phyloP scores from a whole-genome alignment of 495 filamentous ascomycete genomes.

The Cercophora sp. region DNA sequence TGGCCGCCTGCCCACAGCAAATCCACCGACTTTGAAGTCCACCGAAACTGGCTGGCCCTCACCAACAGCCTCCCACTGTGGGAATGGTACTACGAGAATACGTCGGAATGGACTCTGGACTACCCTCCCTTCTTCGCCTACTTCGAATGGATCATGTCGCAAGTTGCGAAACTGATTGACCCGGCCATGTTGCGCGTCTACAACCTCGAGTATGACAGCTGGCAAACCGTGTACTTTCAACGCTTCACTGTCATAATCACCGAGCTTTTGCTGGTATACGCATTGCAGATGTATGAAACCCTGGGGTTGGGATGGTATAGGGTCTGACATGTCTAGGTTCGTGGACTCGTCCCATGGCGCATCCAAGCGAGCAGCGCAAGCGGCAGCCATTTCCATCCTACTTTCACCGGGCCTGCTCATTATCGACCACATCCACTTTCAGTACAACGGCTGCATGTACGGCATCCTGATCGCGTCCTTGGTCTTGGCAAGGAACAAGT shows the following conservation, averaged over 20 bases:
- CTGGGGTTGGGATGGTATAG: background rate
- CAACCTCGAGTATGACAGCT: constrained; percentile 79
- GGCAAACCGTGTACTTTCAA: constrained; percentile 92
- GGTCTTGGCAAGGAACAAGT: constrained; percentile 71
- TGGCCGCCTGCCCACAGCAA: constrained; percentile 54
- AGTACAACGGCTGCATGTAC: constrained; percentile 97
- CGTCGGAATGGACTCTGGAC: constrained; percentile 98
- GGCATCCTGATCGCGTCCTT: constrained; percentile 83
- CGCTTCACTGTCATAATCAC: constrained; percentile 80
- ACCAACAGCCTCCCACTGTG: constrained; percentile 82
- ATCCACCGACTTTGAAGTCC: constrained; percentile 98
- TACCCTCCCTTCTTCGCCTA: constrained; percentile 97
- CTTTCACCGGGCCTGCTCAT: constrained; percentile 91
- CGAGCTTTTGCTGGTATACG: constrained; percentile 78
- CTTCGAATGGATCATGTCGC: constrained; percentile 92
- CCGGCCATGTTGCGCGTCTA: constrained; percentile 78
- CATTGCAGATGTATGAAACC: constrained; percentile 63
- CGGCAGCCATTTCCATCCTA: constrained; percentile 81
- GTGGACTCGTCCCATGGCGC: constrained; percentile 60
- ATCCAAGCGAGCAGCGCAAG: constrained; percentile 75
- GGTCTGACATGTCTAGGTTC: constrained; percentile 47
- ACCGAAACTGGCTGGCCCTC: constrained; percentile 96
- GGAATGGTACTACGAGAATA: constrained; percentile 96
- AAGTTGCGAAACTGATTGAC: constrained; percentile 70
- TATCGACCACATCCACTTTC: constrained; percentile 98